These are phyloP conservation scores for Pleurotus giganteus DNA, from an alignment of 768 basidiomycete species.

Conservation along the genomic window DNA sequence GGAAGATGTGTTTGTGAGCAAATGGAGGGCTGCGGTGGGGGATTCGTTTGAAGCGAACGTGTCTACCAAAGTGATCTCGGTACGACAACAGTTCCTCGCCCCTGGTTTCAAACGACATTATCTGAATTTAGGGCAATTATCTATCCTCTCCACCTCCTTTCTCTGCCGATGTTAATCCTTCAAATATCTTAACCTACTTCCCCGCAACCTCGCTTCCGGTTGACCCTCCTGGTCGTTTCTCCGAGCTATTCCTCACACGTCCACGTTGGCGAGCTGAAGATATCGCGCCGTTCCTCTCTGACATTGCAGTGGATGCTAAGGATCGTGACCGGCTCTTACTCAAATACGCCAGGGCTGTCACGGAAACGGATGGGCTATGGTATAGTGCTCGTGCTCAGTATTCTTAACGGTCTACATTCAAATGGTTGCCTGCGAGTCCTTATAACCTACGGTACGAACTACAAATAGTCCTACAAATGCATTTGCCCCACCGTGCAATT, in stretches of 20 bases:
- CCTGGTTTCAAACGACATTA: not conserved
- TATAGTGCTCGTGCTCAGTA: constrained; percentile 74
- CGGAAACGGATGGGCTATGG: constrained; percentile 64
- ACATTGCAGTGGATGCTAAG: constrained; percentile 81
- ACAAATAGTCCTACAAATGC: not conserved
- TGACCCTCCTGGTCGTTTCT: constrained; percentile 79
- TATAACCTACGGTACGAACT: no score
- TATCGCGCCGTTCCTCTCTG: constrained; percentile 76
- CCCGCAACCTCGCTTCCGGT: constrained; percentile 70
- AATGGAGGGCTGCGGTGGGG: constrained; percentile 76
- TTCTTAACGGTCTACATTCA: not conserved
- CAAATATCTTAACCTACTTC: constrained; percentile 62
- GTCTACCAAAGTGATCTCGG: constrained; percentile 66
- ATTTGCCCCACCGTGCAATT: no score
- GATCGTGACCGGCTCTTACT: constrained; percentile 85
- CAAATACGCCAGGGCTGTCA: constrained; percentile 81
- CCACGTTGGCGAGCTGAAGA: constrained; percentile 76
- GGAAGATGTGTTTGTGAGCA: constrained; percentile 51
- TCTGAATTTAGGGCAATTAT: constrained; percentile 70
- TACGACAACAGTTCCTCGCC: constrained; percentile 30
- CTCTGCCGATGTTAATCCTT: constrained; percentile 17
- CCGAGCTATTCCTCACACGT: constrained; percentile 83
- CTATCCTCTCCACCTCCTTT: constrained; percentile 40
- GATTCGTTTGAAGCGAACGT: constrained; percentile 69
- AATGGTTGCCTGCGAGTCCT: no score